phyloP scores from a whole-genome alignment of 345 rosid genomes.

The Citrus reticulata region DNA sequence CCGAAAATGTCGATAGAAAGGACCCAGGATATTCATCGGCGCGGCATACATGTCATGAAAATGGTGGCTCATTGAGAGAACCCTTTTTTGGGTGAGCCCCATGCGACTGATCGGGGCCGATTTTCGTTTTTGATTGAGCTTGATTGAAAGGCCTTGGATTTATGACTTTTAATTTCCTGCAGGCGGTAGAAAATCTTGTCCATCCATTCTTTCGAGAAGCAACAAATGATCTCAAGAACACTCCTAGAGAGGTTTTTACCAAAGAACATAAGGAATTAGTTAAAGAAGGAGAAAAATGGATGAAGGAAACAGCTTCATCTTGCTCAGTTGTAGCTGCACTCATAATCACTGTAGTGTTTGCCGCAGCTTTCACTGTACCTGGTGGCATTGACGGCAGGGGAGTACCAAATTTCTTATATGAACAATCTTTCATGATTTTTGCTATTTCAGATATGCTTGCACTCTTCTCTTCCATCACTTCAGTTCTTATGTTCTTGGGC shows the following conservation, averaged over 20 bases:
- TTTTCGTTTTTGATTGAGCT: too few relatives aligned
- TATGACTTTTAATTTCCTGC: background rate
- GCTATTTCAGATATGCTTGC: background rate
- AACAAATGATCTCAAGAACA: rapidly evolving
- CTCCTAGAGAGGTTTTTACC: background rate
- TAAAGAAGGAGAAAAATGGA: too few relatives aligned
- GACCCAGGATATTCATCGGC: too few relatives aligned
- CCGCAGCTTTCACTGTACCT: background rate
- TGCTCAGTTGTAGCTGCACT: background rate
- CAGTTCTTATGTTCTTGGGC: conserved; percentile 7
- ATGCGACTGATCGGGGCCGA: too few relatives aligned
- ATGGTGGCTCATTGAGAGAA: too few relatives aligned
- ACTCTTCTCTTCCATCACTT: background rate
- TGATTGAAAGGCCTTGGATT: too few relatives aligned
- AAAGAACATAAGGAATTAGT: background rate
- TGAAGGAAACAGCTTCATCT: too few relatives aligned
- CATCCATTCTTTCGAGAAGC: background rate
- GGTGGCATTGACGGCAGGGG: background rate
- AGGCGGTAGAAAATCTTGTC: background rate
- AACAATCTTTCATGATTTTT: background rate
- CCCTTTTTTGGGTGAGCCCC: too few relatives aligned
- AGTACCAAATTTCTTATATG: background rate
- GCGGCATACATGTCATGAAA: too few relatives aligned
- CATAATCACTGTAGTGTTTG: background rate
- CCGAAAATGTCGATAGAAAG: too few relatives aligned